These are phyloP conservation scores for Fomitopsis pulvina DNA, from an alignment of 768 basidiomycete species.

Conservation along the genomic window DNA sequence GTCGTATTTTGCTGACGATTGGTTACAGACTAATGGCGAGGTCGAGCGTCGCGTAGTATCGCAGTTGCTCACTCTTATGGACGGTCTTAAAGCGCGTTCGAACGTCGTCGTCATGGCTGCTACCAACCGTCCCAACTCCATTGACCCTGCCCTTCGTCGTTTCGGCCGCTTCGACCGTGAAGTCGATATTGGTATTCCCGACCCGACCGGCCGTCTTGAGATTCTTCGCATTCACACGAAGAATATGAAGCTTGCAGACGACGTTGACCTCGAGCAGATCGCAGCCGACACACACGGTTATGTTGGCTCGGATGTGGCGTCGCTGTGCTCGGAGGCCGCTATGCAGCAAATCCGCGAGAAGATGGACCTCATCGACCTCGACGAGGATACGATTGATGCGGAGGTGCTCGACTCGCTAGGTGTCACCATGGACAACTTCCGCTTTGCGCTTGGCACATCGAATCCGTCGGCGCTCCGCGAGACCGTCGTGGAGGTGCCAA, in stretches of 20 bases:
- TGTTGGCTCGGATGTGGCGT: conserved; percentile 96
- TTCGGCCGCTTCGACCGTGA: conserved; percentile 99
- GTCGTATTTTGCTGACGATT: conserved; percentile 1
- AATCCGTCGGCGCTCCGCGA: conserved; percentile 99
- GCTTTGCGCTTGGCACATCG: conserved; percentile 94
- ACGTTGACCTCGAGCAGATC: conserved; percentile 98
- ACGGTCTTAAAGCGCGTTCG: conserved; percentile 95
- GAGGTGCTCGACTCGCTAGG: conserved; percentile 98
- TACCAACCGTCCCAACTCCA: conserved; percentile 97
- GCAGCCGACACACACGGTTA: conserved; percentile 99
- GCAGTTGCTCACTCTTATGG: conserved; percentile 97
- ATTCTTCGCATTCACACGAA: conserved; percentile 99
- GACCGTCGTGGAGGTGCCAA: conserved; percentile 98
- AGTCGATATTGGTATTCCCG: conserved; percentile 98
- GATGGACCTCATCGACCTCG: conserved; percentile 96
- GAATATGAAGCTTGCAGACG: conserved; percentile 98
- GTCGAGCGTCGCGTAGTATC: conserved; percentile 99
- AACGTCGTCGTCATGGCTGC: conserved; percentile 99
- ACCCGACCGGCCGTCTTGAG: conserved; percentile 97
- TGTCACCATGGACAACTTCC: conserved; percentile 99
- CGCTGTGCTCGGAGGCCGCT: conserved; percentile 97
- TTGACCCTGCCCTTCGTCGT: conserved; percentile 96
- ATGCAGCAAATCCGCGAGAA: conserved; percentile 99
- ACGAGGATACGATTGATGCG: conserved; percentile 98
- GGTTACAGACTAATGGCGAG: conserved; percentile 88